Evolutionary conservation across 345 rosid species (phyloP).

Genomic region (Eucalyptus virginea): DNA sequence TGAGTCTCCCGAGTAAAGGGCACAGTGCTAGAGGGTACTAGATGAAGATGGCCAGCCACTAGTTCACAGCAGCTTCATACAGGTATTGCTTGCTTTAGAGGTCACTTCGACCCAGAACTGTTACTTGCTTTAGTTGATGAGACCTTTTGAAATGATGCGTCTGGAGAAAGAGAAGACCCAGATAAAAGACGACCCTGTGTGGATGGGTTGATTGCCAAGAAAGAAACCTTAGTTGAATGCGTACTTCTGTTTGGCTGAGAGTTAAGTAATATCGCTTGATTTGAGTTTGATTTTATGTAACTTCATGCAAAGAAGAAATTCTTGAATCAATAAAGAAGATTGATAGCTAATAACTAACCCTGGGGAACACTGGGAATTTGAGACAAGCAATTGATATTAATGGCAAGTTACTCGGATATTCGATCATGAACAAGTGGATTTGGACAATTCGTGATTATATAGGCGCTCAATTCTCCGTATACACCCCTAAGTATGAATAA

Average conservation of each 20-base stretch:
- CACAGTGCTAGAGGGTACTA: conserved; percentile 65
- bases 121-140: not conserved
- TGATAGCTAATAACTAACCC: not conserved
- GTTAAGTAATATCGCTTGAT: not conserved
- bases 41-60: conserved; percentile 43
- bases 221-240: not conserved
- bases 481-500: not conserved
- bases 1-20: conserved; percentile 35
- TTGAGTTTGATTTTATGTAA: not conserved
- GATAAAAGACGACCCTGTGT: too few relatives aligned
- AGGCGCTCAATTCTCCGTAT: not conserved
- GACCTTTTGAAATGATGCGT: not conserved
- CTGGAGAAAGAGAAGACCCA: not conserved
- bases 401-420: not conserved
- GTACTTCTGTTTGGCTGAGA: not conserved
- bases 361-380: not conserved
- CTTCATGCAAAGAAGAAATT: not conserved
- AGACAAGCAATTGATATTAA: not conserved
- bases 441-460: not conserved
- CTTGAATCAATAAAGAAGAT: too few relatives aligned
- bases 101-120: not conserved
- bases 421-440: not conserved
- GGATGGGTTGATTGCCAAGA: not conserved
- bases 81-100: conserved; percentile 14
- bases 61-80: conserved; percentile 6